Evolutionary conservation across 176 grass and related monocot genomes (phyloP).

Genomic region (Musa beccarii): DNA sequence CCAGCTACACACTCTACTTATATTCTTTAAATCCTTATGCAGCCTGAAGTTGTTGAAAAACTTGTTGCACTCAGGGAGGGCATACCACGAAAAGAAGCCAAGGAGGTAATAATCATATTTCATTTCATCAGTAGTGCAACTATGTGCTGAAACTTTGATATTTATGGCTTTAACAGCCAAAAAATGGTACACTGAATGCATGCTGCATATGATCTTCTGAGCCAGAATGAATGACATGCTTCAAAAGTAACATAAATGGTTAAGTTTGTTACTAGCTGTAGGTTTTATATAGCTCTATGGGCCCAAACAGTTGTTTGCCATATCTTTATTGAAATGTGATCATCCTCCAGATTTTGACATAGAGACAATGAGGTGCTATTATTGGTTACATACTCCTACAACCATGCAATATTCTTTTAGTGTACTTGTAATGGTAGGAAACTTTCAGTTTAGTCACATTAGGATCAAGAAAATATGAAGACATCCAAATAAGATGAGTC

Average conservation of each 20-base stretch:
- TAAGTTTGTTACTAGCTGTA: background rate
- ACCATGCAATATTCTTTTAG: too few relatives aligned
- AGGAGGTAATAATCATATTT: constrained; percentile 51
- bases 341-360: background rate
- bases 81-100: constrained; percentile 93
- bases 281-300: background rate
- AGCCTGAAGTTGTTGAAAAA: constrained; percentile 99
- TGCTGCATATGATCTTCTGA: background rate
- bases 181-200: too few relatives aligned
- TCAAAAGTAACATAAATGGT: background rate
- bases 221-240: background rate
- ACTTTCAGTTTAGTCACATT: too few relatives aligned
- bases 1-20: background rate
- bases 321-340: background rate
- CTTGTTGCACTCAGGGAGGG: constrained; percentile 86
- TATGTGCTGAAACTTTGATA: background rate
- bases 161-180: background rate
- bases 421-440: too few relatives aligned
- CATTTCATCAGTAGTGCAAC: background rate
- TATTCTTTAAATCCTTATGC: constrained; percentile 1
- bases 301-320: background rate
- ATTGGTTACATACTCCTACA: too few relatives aligned
- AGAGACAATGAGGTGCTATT: too few relatives aligned
- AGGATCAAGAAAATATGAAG: too few relatives aligned
- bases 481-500: too few relatives aligned